phyloP scores from a whole-genome alignment of 441 rosid genomes.

The Cnidoscolus chayamansa region DNA sequence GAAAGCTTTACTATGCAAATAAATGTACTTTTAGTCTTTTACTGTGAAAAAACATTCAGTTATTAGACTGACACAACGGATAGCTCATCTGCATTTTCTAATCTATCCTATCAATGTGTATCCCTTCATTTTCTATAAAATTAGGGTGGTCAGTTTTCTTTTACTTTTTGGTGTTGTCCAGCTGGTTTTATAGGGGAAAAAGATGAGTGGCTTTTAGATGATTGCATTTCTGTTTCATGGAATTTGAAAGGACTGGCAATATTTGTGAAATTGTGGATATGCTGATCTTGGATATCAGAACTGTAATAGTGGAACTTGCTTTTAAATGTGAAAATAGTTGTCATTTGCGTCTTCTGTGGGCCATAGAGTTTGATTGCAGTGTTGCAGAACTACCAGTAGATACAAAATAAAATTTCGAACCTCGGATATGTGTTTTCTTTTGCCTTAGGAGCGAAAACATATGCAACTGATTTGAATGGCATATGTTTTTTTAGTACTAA shows the following conservation, averaged over 20 bases:
- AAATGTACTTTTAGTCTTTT: not conserved
- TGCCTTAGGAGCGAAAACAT: not conserved
- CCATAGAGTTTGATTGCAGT: not conserved
- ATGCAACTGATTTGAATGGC: not conserved
- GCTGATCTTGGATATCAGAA: not conserved
- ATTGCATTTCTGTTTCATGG: not conserved
- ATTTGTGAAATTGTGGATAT: not conserved
- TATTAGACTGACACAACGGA: not conserved
- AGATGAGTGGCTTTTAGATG: not conserved
- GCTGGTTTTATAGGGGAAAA: not conserved
- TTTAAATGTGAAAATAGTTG: not conserved
- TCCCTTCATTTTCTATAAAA: not conserved
- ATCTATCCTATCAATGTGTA: not conserved
- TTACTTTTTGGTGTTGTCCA: not conserved
- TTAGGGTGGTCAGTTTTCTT: not conserved
- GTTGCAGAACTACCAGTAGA: not conserved
- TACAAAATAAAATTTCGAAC: not conserved
- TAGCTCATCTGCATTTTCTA: not conserved
- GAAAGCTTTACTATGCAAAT: not conserved
- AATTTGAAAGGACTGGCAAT: not conserved
- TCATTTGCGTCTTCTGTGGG: not conserved
- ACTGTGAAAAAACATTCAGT: not conserved
- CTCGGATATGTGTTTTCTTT: not conserved
- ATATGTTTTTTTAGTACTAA: not conserved
- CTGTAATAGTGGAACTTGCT: not conserved